Percentiles rank a stretch among this genome's conserved stretches.
Conservation (phyloP, 441 rosid genomes). For the Euphorbia neoarborescens region DNA sequence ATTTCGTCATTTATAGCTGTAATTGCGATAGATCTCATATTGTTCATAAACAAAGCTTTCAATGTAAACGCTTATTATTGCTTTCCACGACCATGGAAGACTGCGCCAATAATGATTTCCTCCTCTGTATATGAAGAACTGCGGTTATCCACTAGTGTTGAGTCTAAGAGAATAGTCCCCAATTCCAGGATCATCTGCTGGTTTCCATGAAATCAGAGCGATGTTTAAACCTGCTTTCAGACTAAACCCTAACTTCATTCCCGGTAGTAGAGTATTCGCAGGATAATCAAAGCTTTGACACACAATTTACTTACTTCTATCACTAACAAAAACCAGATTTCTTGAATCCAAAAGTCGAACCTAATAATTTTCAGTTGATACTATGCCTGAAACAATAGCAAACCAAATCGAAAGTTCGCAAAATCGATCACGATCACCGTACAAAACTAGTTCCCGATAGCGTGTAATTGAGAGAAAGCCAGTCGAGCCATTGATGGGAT, state of each 20-base stretch:
- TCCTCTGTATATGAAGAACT: slow-evolving; percentile 7
- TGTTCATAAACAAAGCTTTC: not conserved
- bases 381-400: not conserved
- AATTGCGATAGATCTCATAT: not conserved
- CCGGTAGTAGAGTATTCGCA: slow-evolving; percentile 12
- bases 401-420: slow-evolving; percentile 16
- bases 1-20: not conserved
- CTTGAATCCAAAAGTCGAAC: slow-evolving; percentile 20
- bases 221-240: slow-evolving; percentile 6
- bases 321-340: slow-evolving; percentile 13
- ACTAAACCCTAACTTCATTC: slow-evolving; percentile 17
- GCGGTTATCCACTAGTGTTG: slow-evolving; percentile 10
- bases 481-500: slow-evolving; percentile 14
- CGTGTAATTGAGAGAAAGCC: slow-evolving; percentile 2
- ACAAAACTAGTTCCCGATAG: slow-evolving; percentile 9
- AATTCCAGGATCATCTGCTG: slow-evolving; percentile 19
- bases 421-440: not conserved
- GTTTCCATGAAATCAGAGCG: slow-evolving; percentile 14
- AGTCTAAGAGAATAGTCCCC: slow-evolving; percentile 8
- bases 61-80: not conserved
- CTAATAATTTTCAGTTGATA: not conserved
- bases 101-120: slow-evolving; percentile 1
- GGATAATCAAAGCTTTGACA: slow-evolving; percentile 30
- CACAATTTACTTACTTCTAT: not conserved
- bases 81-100: slow-evolving; percentile 8